A percentile compares a stretch with the other conserved stretches of the same genome.
These are phyloP conservation scores for Kuraishia molischiana DNA, from an alignment of 805 yeast species.

Conservation along the genomic window DNA sequence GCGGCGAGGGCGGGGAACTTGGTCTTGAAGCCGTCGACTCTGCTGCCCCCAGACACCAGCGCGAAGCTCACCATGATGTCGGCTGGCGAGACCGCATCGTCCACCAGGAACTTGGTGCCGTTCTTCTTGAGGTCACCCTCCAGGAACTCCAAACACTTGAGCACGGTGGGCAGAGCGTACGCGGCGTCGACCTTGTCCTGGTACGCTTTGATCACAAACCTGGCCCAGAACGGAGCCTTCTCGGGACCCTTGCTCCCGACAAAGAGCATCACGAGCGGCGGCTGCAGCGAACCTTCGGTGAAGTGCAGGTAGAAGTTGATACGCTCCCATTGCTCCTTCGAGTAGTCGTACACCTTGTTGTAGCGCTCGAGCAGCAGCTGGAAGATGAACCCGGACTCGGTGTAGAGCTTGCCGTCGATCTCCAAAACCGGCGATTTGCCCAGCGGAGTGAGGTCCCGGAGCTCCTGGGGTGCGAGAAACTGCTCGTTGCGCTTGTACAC, in stretches of 20 bases:
- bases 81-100: background rate
- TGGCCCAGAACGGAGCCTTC: background rate
- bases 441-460: conserved; percentile 45
- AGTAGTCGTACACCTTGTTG: conserved; percentile 26
- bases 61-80: background rate
- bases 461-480: conserved; percentile 19
- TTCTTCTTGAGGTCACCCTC: background rate
- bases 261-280: background rate
- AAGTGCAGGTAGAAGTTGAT: conserved; percentile 46
- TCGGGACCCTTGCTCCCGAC: background rate
- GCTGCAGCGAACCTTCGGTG: conserved; percentile 55
- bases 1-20: background rate
- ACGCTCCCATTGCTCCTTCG: conserved; percentile 27
- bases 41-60: background rate
- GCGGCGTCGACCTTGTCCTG: background rate
- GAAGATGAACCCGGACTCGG: conserved; percentile 54
- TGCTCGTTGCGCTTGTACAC: conserved; percentile 39
- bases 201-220: background rate
- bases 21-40: background rate
- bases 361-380: conserved; percentile 40
- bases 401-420: conserved; percentile 27
- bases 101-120: background rate
- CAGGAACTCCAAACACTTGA: background rate
- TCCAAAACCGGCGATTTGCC: conserved; percentile 60
- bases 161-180: background rate